Evolutionary conservation across 2,329 filamentous ascomycete species (phyloP), one percentile per base, ranked within the genome.

Genomic region (Thielaviopsis ethacetica): DNA sequence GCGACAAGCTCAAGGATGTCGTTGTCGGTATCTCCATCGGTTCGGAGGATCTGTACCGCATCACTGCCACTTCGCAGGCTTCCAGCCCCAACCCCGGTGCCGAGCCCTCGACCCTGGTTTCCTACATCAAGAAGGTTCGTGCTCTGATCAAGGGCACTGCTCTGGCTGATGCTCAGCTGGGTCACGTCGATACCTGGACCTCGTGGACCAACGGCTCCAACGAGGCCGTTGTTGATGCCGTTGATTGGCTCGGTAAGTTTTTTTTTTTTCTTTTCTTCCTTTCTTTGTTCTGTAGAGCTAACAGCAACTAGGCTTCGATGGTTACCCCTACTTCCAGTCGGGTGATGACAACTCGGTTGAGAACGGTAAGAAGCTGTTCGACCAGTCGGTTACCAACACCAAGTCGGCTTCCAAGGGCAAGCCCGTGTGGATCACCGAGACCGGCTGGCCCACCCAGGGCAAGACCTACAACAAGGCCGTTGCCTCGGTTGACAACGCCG

Each of bases 181-280:
- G 89, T 57, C 90, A 95, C 71, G 89, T 95, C 68, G 90, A 95
- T 68, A 94, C 90, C 56, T 95, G 88, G 88, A 89, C 84, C 41
- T 81, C 81, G 57, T 91, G 82, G 76, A 81, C 82, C 68, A 89
- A 94, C 70, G 70, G 72, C 56, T 80, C 83, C 67, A 94, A 91
- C 78, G 71, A 72, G 54, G 81, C 77, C 50, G 82, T 94, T 61
- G 82, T 88, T 61, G 75, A 83, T 10, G 81, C 79, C 49, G 73
- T 77, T 62, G 89, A 95, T 75, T 95, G 83, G 78, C 71, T 95
- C 62, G 90, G 59, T 61, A 61, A 58, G 59, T 61, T 19, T 27
- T 13, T 5, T 4, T 6, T 22, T 19, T n/a, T 7, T 4, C 9
- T 2, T 4, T 4, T 2, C 4, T 6, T n/a, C 17, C 2, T 21